These are phyloP conservation scores for Excoecaria cochinchinensis DNA, from an alignment of 345 rosid genomes.

Conservation along the genomic window DNA sequence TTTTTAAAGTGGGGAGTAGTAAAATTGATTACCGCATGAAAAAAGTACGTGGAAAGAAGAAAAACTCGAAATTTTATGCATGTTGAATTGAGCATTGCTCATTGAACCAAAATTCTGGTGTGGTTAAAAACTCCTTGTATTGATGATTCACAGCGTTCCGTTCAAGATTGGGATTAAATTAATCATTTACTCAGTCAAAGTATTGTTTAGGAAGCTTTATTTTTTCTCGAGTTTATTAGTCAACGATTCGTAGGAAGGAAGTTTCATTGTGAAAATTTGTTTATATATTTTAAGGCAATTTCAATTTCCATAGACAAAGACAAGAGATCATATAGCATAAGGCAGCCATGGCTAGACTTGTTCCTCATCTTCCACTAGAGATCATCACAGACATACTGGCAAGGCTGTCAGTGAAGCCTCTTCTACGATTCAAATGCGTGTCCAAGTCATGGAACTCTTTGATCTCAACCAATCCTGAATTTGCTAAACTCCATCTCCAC, in stretches of 20 bases:
- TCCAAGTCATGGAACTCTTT: not conserved
- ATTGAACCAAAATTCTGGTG: too few relatives aligned
- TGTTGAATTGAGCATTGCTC: too few relatives aligned
- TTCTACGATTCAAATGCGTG: not conserved
- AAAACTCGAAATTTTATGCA: too few relatives aligned
- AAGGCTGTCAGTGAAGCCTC: conserved; percentile 5
- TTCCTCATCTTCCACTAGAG: conserved; percentile 5
- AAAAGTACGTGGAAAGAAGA: too few relatives aligned
- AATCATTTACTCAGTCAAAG: too few relatives aligned
- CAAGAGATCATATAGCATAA: not conserved
- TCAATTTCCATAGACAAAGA: not conserved
- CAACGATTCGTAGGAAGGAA: not conserved
- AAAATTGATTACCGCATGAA: too few relatives aligned
- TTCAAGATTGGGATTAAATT: too few relatives aligned
- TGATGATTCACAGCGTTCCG: too few relatives aligned
- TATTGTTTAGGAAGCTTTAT: too few relatives aligned
- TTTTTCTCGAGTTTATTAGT: too few relatives aligned
- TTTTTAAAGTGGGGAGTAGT: too few relatives aligned
- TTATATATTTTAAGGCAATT: not conserved
- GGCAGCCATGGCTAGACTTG: conserved; percentile 5
- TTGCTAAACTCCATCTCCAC: not conserved
- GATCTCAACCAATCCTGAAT: not conserved
- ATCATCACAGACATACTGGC: conserved; percentile 6
- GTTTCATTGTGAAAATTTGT: not conserved
- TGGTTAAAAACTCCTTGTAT: too few relatives aligned